Evolutionary conservation across 1,284 basidiomycete genomes (phyloP), one percentile per base, ranked within the genome.

Genomic region (Tilletia horrida): DNA sequence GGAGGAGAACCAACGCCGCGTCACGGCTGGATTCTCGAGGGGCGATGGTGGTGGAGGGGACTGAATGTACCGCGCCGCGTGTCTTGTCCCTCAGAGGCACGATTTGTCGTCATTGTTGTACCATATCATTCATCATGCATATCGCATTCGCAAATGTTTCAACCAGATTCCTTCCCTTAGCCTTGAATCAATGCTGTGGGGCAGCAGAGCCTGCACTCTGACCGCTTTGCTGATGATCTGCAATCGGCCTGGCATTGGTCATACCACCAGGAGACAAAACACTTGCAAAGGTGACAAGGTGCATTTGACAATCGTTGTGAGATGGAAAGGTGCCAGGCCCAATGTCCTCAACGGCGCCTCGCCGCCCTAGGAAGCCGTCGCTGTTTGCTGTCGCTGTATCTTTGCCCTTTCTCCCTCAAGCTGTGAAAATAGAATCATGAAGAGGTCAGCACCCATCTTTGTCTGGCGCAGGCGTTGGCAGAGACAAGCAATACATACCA

Each of bases 1-100:
- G 69, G 95, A 97, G 83, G 95, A 98, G 73, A 87, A 89, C 0
- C 92, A 95, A 81, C 85, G 93, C 66, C 84, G 95, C 75, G 88
- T 90, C 81, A 89, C 92, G 87, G 91, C 91, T 4, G 88, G 89
- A n/a, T 91, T 93, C 44, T 67, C 75, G 27, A 74, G 77, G 74
- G 85, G 89, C 62, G 86, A 72, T 23, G 69, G 50, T 1, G 74
- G 66, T 7, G 73, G 77, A 43, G 70, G 68, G 18, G 67, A 59
- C 27, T 69, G 16, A 59, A 11, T 50, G 13, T 11, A 14, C 47
- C n/a, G 7, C 47, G 13, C 47, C 43, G 8, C 9, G 25, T 55
- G 21, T 55, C 23, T 25, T 55, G 7, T 55, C 2, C 55, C n/a
- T 14, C 4, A 35, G 3, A 59, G 13, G 14, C 14, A 14, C 2